Conservation (phyloP, 768 basidiomycete genomes). For the Suillus cothurnatus region DNA sequence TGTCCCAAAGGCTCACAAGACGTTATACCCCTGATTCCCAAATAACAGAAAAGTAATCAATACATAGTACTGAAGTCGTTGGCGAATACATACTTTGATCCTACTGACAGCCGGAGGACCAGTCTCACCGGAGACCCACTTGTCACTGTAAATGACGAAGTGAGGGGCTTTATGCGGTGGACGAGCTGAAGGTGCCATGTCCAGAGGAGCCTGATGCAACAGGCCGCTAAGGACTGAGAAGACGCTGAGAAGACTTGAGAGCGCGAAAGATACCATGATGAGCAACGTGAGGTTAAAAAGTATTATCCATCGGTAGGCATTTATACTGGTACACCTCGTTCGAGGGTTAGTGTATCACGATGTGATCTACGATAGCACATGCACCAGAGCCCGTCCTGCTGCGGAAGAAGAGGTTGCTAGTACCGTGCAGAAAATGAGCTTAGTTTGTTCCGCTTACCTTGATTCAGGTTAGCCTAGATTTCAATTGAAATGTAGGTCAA, state of each 20-base stretch:
- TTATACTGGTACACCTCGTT: background rate
- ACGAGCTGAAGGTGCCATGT: background rate
- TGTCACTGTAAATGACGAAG: conserved; percentile 43
- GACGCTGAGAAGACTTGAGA: background rate
- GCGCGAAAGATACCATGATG: conserved; percentile 9
- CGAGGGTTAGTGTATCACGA: background rate
- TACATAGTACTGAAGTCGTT: background rate
- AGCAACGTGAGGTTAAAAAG: background rate
- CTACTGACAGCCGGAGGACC: conserved; percentile 38
- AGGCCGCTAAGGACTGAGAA: background rate
- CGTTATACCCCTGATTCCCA: conserved; percentile 53
- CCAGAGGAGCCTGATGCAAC: background rate
- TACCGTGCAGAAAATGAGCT: conserved; percentile 77
- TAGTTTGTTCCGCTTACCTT: conserved; percentile 23
- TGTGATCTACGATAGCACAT: background rate
- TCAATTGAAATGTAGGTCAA: conserved; percentile 33
- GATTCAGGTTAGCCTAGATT: conserved; percentile 23
- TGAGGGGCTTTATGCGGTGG: conserved; percentile 35
- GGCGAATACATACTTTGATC: conserved; percentile 29
- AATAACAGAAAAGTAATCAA: background rate
- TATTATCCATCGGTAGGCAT: background rate
- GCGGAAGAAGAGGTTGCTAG: too few species aligned
- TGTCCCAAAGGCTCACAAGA: conserved; percentile 45
- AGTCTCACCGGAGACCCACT: conserved; percentile 37
- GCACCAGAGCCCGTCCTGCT: background rate